Evolutionary conservation across 2,329 filamentous ascomycete genomes (phyloP).

Genomic region (Verticillium longisporum): DNA sequence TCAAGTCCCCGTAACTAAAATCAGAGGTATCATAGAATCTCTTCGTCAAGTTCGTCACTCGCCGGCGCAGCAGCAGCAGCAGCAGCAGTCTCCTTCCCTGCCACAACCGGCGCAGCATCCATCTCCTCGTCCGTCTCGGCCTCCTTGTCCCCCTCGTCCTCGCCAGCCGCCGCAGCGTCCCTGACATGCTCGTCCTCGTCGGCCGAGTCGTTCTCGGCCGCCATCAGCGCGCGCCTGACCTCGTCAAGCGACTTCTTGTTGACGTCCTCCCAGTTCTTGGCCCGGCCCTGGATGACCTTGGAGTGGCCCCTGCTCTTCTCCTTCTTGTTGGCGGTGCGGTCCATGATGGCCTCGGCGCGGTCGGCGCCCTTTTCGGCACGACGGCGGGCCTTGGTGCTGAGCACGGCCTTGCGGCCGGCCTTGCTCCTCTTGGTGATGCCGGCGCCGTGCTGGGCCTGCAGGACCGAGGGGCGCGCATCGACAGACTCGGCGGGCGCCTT

Average conservation of each 20-base stretch:
- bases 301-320: constrained; percentile 46
- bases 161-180: constrained; percentile 12
- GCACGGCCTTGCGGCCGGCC: constrained; percentile 42
- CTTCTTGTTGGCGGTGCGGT: constrained; percentile 50
- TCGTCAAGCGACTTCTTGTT: constrained; percentile 29
- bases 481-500: constrained; percentile 40
- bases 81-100: neutral
- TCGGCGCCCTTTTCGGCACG: constrained; percentile 52
- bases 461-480: constrained; percentile 55
- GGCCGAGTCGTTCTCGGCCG: constrained; percentile 16
- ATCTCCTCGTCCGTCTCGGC: constrained; percentile 29
- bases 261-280: constrained; percentile 52
- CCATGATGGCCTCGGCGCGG: constrained; percentile 52
- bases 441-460: constrained; percentile 58
- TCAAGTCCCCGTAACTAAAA: neutral
- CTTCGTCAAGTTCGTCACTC: constrained; percentile 10
- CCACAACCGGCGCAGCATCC: constrained; percentile 16
- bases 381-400: constrained; percentile 48
- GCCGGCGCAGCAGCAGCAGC: neutral
- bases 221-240: constrained; percentile 3
- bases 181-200: constrained; percentile 11
- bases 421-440: constrained; percentile 65
- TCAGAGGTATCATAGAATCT: constrained; percentile 8
- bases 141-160: constrained; percentile 7
- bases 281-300: constrained; percentile 38